Evolutionary conservation across 345 rosid genomes (phyloP), one percentile per base, ranked within the genome.

Genomic region (Xanthoceras sorbifolium): DNA sequence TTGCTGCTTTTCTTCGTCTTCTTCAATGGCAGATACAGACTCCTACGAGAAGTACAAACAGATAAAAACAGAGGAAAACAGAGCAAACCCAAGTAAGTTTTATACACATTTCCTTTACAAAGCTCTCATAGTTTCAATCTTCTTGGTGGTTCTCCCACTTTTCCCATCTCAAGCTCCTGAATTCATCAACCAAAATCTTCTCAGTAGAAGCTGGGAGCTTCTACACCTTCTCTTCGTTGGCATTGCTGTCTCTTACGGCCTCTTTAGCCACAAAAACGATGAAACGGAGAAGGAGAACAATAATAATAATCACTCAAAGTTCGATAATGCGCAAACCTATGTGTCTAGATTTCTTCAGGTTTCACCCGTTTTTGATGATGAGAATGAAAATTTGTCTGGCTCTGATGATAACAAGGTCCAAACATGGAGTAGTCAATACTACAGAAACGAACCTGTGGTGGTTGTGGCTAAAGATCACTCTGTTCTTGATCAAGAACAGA

Each of bases 211-310:
- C 71, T 90, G 97, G 97, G 99, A 94, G 87, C 89, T 97, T 81
- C 93, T 97, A 48, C 99, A 94, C 85, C 91, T 97, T 11, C 38
- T 97, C 67, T 83, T 97, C 38, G 97, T 97, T 70, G 99, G 99
- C 9, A 91, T 97, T 74, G 99, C 97, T 25, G 94, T 97, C 79
- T 94, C 99, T n/a, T 97, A 92, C 76, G 99, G 99, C 48, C 92
- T 94, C 17, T 94, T 97, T 78, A 92, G 98, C 86, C 73, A 86
- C 59, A 79, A 91, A 28, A 89, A 87, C 40, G 86, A 88, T 17
- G 94, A 89, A 26, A 76, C 81, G 5, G 86, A 86, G 4, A 85
- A 83, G 31, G 87, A 89, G n/a, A 85, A 28, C n/a, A 85, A 31
- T 62, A 80, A 31, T 62, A 80, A 76, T 64, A 72, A 82, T 54